These are phyloP conservation scores for Rhizopus stolonifer DNA, from an alignment of 371 early-diverging fungal genomes.

Conservation along the genomic window DNA sequence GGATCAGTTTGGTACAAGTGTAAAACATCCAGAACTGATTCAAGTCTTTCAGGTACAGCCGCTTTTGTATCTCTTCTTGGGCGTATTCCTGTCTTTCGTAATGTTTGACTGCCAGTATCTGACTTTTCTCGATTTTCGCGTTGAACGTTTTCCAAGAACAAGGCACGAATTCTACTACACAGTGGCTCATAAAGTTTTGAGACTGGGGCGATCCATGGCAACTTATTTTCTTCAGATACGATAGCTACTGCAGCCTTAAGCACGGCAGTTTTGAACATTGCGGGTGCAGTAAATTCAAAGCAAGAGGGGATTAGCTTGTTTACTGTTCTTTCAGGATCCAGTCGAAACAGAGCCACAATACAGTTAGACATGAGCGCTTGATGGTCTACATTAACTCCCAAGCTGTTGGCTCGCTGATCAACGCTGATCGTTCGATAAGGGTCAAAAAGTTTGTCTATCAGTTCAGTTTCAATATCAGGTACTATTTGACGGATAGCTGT, in stretches of 20 bases:
- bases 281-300: slow-evolving; percentile 54
- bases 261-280: slow-evolving; percentile 62
- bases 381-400: slow-evolving; percentile 45
- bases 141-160: slow-evolving; percentile 56
- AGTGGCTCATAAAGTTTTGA: slow-evolving; percentile 59
- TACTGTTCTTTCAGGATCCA: slow-evolving; percentile 62
- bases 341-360: slow-evolving; percentile 65
- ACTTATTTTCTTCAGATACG: slow-evolving; percentile 58
- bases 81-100: slow-evolving; percentile 25
- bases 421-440: slow-evolving; percentile 32
- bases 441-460: slow-evolving; percentile 64
- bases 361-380: slow-evolving; percentile 63
- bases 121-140: slow-evolving; percentile 27
- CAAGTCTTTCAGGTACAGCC: slow-evolving; percentile 56
- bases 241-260: slow-evolving; percentile 68
- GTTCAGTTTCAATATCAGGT: slow-evolving; percentile 69
- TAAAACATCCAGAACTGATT: slow-evolving; percentile 65
- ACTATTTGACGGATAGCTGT: slow-evolving; percentile 56
- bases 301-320: slow-evolving; percentile 58
- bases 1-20: slow-evolving; percentile 70
- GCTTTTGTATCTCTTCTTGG: slow-evolving; percentile 28
- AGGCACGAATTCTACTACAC: slow-evolving; percentile 55
- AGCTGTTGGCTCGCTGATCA: slow-evolving; percentile 44
- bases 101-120: slow-evolving; percentile 6
- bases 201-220: slow-evolving; percentile 68